Conservation (phyloP, 371 early-diverging fungal species). For the Apophysomyces sp. region DNA sequence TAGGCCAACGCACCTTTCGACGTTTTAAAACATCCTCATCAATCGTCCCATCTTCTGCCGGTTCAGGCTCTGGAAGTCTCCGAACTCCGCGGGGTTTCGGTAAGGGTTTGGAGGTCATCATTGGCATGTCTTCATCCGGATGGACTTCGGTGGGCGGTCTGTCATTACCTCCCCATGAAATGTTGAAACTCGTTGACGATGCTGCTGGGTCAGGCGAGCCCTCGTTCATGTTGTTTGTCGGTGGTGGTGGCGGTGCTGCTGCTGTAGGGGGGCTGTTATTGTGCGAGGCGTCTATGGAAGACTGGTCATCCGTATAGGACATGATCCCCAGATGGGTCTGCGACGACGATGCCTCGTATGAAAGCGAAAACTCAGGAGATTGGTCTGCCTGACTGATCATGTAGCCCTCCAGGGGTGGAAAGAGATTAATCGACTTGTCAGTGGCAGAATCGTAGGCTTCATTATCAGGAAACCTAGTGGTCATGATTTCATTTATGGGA, state of each 20-base stretch:
- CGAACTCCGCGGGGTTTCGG: constrained; percentile 50
- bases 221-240: not conserved
- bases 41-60: constrained; percentile 40
- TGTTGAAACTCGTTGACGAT: constrained; percentile 25
- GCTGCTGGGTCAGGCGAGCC: not conserved
- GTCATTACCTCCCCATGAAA: constrained; percentile 52
- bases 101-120: constrained; percentile 22
- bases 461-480: not conserved
- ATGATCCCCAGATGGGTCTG: not conserved
- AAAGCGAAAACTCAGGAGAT: not conserved
- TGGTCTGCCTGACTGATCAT: not conserved
- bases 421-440: not conserved
- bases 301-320: not conserved
- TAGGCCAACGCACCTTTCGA: constrained; percentile 28
- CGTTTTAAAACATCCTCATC: constrained; percentile 46
- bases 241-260: not conserved
- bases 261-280: not conserved
- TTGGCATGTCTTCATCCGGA: constrained; percentile 17
- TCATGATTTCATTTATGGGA: not conserved
- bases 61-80: constrained; percentile 47
- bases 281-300: too few species aligned
- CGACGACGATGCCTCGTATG: not conserved
- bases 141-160: constrained; percentile 38
- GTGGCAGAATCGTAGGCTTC: not conserved
- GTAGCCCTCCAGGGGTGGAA: not conserved